These are phyloP conservation scores for Serendipita indica DNA, from an alignment of 768 basidiomycete genomes.

Conservation along the genomic window DNA sequence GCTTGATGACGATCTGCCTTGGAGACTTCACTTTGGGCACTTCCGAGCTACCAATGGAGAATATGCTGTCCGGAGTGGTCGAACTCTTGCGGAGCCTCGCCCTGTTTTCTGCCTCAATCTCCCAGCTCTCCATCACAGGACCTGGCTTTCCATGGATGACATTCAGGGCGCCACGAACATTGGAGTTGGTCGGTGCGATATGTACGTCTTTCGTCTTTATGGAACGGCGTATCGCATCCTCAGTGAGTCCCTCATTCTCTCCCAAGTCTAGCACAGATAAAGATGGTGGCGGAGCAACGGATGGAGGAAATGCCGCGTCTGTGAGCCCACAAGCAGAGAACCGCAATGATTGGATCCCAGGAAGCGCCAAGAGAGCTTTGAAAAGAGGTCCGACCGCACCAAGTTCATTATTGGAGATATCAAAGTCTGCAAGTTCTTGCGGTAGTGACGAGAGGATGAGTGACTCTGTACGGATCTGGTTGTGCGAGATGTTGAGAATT, in stretches of 20 bases:
- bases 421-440: constrained; percentile 36
- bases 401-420: constrained; percentile 57
- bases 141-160: constrained; percentile 57
- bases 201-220: constrained; percentile 43
- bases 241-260: constrained; percentile 41
- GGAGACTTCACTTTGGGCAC: constrained; percentile 12
- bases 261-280: constrained; percentile 49
- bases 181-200: constrained; percentile 32
- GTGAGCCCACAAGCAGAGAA: constrained; percentile 18
- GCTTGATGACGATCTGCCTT: not conserved
- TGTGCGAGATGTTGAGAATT: constrained; percentile 50
- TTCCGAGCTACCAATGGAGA: constrained; percentile 19
- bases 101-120: constrained; percentile 46
- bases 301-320: constrained; percentile 41
- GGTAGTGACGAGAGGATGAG: constrained; percentile 45
- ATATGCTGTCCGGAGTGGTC: constrained; percentile 17
- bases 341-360: constrained; percentile 41
- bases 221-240: constrained; percentile 30
- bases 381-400: constrained; percentile 31
- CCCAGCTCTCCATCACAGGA: constrained; percentile 56
- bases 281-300: constrained; percentile 32
- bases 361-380: constrained; percentile 32
- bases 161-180: constrained; percentile 35
- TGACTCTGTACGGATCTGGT: constrained; percentile 39
- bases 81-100: not conserved